phyloP scores from a whole-genome alignment of 352 stramenopile genomes.

The Phytopythium sindhum region DNA sequence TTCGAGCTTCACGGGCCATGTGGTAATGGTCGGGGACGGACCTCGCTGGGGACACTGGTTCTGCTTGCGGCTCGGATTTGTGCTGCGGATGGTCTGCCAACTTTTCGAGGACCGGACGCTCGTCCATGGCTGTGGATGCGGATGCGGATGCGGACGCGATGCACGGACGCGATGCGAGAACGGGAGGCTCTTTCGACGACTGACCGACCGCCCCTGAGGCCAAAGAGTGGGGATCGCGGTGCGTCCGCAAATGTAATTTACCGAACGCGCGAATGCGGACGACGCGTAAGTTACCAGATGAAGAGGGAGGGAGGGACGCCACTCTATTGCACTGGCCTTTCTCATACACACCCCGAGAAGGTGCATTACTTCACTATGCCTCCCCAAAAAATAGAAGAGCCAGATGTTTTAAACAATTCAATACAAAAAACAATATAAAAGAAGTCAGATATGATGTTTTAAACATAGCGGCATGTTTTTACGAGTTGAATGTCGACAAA shows the following conservation, averaged over 20 bases:
- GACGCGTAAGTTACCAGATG: no score
- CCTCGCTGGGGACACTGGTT: no score
- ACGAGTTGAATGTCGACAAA: background rate
- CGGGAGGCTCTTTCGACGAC: background rate
- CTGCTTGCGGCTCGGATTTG: background rate
- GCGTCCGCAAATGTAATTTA: no score
- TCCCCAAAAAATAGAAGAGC: background rate
- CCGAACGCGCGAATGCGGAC: no score
- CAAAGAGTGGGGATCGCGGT: no score
- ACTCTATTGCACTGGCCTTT: background rate
- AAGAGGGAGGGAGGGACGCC: no score
- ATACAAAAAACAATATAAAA: background rate
- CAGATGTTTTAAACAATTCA: background rate
- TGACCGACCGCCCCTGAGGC: no score
- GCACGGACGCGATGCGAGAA: no score
- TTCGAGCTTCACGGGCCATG: background rate
- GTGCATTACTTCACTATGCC: no score
- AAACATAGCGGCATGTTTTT: background rate
- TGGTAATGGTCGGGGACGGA: background rate
- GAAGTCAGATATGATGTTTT: background rate
- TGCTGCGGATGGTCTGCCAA: background rate
- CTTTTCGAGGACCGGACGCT: background rate
- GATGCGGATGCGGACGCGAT: no score
- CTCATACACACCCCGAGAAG: background rate
- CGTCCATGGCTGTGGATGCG: slow-evolving; percentile 1